Evolutionary conservation across 768 basidiomycete genomes (phyloP), one percentile per base, ranked within the genome.

Genomic region (Ramaria rubella): DNA sequence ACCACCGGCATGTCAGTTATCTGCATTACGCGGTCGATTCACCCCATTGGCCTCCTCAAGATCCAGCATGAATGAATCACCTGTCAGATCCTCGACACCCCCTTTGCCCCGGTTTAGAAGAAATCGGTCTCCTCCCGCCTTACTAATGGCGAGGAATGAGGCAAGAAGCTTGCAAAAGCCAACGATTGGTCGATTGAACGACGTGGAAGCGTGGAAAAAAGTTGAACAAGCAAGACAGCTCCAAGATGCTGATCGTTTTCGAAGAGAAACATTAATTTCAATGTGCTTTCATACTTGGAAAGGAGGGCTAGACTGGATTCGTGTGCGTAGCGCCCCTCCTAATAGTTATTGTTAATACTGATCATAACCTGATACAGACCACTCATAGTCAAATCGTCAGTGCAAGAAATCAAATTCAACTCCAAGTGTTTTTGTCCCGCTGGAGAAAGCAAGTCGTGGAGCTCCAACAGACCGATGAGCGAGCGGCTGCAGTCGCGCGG

Each of bases 211-310:
- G 0, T 92, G 88, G 87, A 82, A 83, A 61, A 87, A 83, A 60
- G 82, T 90, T 31, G 77, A 79, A 64, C 80, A 85, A 75, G 76
- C 80, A 45, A 80, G 81, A 62, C 82, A 88, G 60, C 85, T 90
- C 64, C 73, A 78, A 61, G 78, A 81, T 27, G 91, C 91, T 19
- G 87, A 84, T 66, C 73, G 74, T 55, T 90, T 85, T 67, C 75
- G 84, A 43, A 72, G 80, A 29, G 80, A 83, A 51, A 77, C 75
- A 51, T 70, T 92, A 56, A 51, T 89, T 26, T 82, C 84, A 63
- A 81, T 81, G 15, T 90, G 81, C 63, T 87, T 83, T 81, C 79
- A 83, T 48, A 79, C 85, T 58, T 94, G 91, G 91, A 75, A 73
- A 45, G 79, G 81, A 63, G 82, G 83, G 2, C 79, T 79, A 62